These are phyloP conservation scores for Tulasnella sp. DNA, from an alignment of 768 basidiomycete species.

Conservation along the genomic window DNA sequence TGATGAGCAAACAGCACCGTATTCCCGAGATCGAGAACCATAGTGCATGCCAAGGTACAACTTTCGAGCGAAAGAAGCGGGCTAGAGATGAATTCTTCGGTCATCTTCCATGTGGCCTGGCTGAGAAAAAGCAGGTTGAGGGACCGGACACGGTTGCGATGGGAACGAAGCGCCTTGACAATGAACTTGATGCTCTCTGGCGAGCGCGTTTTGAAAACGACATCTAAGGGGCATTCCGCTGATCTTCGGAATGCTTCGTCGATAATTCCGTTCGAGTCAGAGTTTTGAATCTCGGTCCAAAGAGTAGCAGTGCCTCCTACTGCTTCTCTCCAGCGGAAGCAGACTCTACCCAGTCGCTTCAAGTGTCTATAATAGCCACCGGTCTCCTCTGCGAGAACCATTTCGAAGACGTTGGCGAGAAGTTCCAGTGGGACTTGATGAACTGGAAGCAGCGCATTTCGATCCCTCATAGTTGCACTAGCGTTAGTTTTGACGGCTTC, in stretches of 20 bases:
- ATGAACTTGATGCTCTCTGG: neutral
- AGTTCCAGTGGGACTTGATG: neutral
- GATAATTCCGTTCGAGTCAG: neutral
- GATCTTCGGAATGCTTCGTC: neutral
- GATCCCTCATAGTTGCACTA: neutral
- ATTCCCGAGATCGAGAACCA: too few relatives aligned
- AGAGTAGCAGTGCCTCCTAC: neutral
- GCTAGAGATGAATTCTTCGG: too few relatives aligned
- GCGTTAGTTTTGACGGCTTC: neutral
- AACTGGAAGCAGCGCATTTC: neutral
- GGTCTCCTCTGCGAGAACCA: neutral
- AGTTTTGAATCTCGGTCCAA: neutral
- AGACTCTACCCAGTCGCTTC: neutral
- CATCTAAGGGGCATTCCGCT: neutral
- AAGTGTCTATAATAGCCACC: neutral
- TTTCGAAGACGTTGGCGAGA: neutral
- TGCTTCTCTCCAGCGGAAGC: neutral
- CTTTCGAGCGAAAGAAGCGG: too few relatives aligned
- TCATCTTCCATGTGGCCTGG: too few relatives aligned
- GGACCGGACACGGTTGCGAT: neutral
- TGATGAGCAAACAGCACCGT: too few relatives aligned
- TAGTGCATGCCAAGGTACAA: too few relatives aligned
- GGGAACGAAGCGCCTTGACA: neutral
- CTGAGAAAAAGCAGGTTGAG: too few relatives aligned
- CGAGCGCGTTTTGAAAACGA: neutral